A percentile compares a stretch with the other conserved stretches of the same genome.
Conservation (phyloP, 2,329 filamentous ascomycete genomes). For the Penicillium rolfsii region DNA sequence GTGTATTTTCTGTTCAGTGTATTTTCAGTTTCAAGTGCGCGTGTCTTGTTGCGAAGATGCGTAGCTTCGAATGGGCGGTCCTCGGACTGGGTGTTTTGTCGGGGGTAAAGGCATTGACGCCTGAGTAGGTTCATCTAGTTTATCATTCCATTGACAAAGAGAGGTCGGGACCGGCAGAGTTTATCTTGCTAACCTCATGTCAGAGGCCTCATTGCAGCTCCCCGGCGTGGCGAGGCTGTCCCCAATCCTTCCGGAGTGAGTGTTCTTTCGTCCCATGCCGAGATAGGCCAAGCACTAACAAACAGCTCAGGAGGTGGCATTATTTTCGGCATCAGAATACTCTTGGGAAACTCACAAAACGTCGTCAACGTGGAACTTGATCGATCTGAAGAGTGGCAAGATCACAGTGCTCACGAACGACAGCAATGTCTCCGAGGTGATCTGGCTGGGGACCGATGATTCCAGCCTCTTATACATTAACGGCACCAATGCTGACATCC, state of each 20-base stretch:
- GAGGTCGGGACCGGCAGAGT: too few relatives aligned
- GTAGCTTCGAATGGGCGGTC: slow-evolving; percentile 30
- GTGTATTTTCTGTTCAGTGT: slow-evolving; percentile 7
- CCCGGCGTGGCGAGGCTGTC: slow-evolving; percentile 41
- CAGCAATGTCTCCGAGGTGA: slow-evolving; percentile 67
- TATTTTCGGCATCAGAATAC: slow-evolving; percentile 70
- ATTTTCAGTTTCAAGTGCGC: slow-evolving; percentile 4
- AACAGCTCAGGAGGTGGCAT: slow-evolving; percentile 42
- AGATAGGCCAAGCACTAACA: slow-evolving; percentile 2
- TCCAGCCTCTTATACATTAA: slow-evolving; percentile 63
- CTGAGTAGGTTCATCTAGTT: slow-evolving; percentile 29
- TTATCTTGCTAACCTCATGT: not conserved
- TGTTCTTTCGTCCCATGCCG: slow-evolving; percentile 13
- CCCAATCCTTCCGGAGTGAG: slow-evolving; percentile 47
- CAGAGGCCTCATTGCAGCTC: slow-evolving; percentile 44
- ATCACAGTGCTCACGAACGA: slow-evolving; percentile 69
- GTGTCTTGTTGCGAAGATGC: slow-evolving; percentile 27
- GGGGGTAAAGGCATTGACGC: slow-evolving; percentile 31
- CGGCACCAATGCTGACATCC: slow-evolving; percentile 44
- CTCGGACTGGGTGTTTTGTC: slow-evolving; percentile 29
- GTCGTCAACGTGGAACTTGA: slow-evolving; percentile 63
- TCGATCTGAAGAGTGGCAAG: slow-evolving; percentile 70
- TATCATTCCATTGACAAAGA: too few relatives aligned
- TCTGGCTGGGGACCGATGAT: slow-evolving; percentile 73
- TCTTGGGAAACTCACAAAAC: slow-evolving; percentile 76